These are phyloP conservation scores for Backusella tuberculispora DNA, from an alignment of 192 early-diverging fungal species.

Conservation along the genomic window DNA sequence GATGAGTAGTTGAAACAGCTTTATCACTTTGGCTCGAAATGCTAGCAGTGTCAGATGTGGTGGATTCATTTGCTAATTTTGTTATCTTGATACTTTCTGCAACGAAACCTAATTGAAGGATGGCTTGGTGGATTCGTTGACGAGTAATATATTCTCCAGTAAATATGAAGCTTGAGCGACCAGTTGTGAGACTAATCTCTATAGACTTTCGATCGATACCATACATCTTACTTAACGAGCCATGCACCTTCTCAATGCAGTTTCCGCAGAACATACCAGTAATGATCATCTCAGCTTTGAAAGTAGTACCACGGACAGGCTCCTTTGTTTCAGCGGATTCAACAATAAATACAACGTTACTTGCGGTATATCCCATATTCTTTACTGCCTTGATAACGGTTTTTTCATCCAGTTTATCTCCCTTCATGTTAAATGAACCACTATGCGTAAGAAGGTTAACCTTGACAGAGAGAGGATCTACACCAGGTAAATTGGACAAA, in stretches of 20 bases:
- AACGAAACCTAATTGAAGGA: constrained; percentile 47
- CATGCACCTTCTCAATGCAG: constrained; percentile 45
- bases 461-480: constrained; percentile 62
- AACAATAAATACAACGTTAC: constrained; percentile 24
- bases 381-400: constrained; percentile 22
- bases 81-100: constrained; percentile 58
- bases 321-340: not conserved
- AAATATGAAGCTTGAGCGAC: constrained; percentile 56
- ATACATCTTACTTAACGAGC: constrained; percentile 33
- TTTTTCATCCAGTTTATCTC: constrained; percentile 19
- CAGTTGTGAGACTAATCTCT: constrained; percentile 50
- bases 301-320: not conserved
- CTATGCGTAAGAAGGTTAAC: constrained; percentile 87
- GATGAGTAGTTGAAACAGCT: constrained; percentile 54
- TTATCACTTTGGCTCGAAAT: constrained; percentile 38
- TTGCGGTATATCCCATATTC: constrained; percentile 25
- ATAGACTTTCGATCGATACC: constrained; percentile 36
- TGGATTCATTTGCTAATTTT: constrained; percentile 67
- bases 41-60: constrained; percentile 65
- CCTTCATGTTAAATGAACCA: constrained; percentile 49
- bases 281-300: constrained; percentile 39
- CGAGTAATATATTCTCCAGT: constrained; percentile 40
- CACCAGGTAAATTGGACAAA: constrained; percentile 59
- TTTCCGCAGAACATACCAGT: constrained; percentile 49
- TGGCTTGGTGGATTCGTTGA: constrained; percentile 39